Base-by-base conservation (phyloP, 2,329 filamentous ascomycete species). In the Fusarium camptoceras region DNA sequence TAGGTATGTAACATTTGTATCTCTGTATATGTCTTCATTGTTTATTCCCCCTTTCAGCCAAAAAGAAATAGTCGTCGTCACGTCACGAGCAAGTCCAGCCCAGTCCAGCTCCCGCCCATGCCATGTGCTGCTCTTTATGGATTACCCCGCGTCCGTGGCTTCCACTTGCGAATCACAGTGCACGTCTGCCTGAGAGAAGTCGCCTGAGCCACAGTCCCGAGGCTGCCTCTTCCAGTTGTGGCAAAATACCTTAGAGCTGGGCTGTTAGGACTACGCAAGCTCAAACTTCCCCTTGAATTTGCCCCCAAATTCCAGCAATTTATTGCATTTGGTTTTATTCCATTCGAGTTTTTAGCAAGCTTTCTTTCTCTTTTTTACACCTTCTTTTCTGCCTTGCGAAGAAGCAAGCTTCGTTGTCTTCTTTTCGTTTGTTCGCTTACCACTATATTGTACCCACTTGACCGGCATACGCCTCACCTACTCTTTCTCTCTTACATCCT, bases 121-220 rank as follows among this genome's bases (percentile, higher is more conserved):
- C 47, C 56, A 55, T 60, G 50, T 46, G 44, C 48, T 53, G 31
- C 43, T 42, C 27, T 41, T 46, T 42, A 18, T 63, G 64, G 63
- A 42, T 62, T 72, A 72, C 72, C 72, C 72, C 72, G 72, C 72
- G 69, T 61, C 54, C 54, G 48, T 54, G 37, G 60, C 63, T 37
- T n/a, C 34, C 18, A 37, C 18, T 70, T 74, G 72, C 68, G 68
- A 70, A 74, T 73, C 72, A 74, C 50, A 48, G 60, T 30, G 64
- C 55, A 60, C 42, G 46, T 57, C 59, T 66, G 66, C 69, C 63
- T 70, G 66, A 60, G 62, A 59, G n/a, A 50, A 44, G 56, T 74
- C 63, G 71, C 68, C 65, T 73, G 63, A 71, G 68, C 68, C 68
- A 71, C 64, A 61, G 51, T 60, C 55, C 66, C 55, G 56, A 70